These are phyloP conservation scores for Seiridium unicorne DNA, from an alignment of 2,329 filamentous ascomycete genomes.

Conservation along the genomic window DNA sequence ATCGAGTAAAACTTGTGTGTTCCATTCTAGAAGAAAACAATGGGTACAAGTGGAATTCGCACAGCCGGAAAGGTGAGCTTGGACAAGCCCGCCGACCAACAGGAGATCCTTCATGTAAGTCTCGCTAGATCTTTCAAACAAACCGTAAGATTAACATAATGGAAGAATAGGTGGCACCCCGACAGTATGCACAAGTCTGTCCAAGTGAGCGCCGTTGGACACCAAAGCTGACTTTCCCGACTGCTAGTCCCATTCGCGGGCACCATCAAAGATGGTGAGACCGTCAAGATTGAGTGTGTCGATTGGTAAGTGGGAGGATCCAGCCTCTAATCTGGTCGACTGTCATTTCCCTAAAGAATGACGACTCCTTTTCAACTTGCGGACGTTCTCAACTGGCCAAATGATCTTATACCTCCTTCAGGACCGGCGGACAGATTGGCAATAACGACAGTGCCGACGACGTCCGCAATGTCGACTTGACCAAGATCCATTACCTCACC, in stretches of 20 bases:
- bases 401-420: slow-evolving; percentile 19
- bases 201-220: not conserved
- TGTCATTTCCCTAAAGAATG: not conserved
- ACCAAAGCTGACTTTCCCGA: no score
- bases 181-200: slow-evolving; percentile 59
- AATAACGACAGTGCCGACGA: slow-evolving; percentile 93
- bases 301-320: slow-evolving; percentile 56
- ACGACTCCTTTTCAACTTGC: no score
- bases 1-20: no score
- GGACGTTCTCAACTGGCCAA: not conserved
- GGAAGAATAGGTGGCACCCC: slow-evolving; percentile 87
- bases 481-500: slow-evolving; percentile 81
- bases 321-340: not conserved
- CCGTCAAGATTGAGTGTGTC: slow-evolving; percentile 89
- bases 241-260: slow-evolving; percentile 69
- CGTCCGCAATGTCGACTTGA: slow-evolving; percentile 79
- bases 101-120: slow-evolving; percentile 68
- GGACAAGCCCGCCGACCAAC: slow-evolving; percentile 68
- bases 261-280: slow-evolving; percentile 77
- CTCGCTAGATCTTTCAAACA: not conserved
- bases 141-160: slow-evolving; percentile 3
- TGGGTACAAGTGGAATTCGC: slow-evolving; percentile 54
- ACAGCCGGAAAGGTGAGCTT: slow-evolving; percentile 73
- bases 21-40: slow-evolving; percentile 13
- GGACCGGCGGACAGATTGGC: slow-evolving; percentile 76